Evolutionary conservation across 352 stramenopile species (phyloP).

Genomic region (Globisporangium parvum): DNA sequence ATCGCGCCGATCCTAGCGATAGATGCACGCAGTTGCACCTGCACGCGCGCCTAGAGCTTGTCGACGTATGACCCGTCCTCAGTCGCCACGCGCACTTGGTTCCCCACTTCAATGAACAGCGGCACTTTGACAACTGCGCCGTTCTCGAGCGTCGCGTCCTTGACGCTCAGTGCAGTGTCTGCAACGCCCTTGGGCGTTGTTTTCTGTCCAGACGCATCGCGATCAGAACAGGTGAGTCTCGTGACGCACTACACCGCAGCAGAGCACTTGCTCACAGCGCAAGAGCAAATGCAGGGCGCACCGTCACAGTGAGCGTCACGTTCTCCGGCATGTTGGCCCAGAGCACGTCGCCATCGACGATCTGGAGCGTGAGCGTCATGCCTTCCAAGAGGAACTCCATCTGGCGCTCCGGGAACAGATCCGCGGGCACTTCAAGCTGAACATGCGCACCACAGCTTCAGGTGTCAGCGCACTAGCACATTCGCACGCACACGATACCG

Average conservation of each 20-base stretch:
- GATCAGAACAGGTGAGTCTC: background rate
- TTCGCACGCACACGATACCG: background rate
- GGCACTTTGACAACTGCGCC: slow-evolving; percentile 77
- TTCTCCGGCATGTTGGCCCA: slow-evolving; percentile 85
- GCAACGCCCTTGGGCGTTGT: slow-evolving; percentile 74
- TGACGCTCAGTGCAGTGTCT: slow-evolving; percentile 71
- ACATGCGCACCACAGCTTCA: background rate
- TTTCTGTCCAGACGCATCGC: slow-evolving; percentile 26
- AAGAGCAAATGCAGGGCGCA: slow-evolving; percentile 12
- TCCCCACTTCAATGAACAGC: slow-evolving; percentile 76
- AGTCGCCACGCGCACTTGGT: slow-evolving; percentile 65
- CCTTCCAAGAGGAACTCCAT: slow-evolving; percentile 74
- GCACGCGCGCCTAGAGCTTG: slow-evolving; percentile 50
- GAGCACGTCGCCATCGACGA: slow-evolving; percentile 76
- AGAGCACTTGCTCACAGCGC: background rate
- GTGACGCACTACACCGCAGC: too few species aligned
- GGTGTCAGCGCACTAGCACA: background rate
- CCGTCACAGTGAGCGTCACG: slow-evolving; percentile 66
- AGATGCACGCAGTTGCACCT: background rate
- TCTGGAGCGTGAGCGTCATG: slow-evolving; percentile 79
- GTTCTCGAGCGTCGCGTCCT: slow-evolving; percentile 78
- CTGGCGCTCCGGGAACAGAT: slow-evolving; percentile 67
- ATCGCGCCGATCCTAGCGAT: too few species aligned
- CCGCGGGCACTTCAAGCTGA: slow-evolving; percentile 66
- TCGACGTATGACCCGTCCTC: slow-evolving; percentile 76